Percentiles rank a stretch among this genome's conserved stretches.
phyloP scores from a whole-genome alignment of 441 rosid genomes.

The Syzygium syzygioides region DNA sequence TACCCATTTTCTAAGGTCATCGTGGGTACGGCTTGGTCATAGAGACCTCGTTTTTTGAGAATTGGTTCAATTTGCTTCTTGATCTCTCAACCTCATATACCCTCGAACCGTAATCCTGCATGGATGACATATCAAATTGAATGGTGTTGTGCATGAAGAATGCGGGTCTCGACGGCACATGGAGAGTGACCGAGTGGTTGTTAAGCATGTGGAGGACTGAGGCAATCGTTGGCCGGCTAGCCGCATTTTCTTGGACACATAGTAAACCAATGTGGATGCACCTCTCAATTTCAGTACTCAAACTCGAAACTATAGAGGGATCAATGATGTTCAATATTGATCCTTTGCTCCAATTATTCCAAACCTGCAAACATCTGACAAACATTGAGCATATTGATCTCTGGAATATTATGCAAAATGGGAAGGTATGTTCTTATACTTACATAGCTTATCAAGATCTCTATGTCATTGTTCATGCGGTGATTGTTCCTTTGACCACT shows the following conservation, averaged over 20 bases:
- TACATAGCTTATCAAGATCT: too few relatives aligned
- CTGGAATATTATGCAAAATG: not conserved
- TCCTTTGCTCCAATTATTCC: not conserved
- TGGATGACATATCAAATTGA: not conserved
- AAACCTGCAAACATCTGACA: too few relatives aligned
- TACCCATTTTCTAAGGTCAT: too few relatives aligned
- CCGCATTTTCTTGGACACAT: not conserved
- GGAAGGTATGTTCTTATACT: not conserved
- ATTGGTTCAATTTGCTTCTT: not conserved
- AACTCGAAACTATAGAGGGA: not conserved
- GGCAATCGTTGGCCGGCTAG: not conserved
- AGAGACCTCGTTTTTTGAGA: too few relatives aligned
- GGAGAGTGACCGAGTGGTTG: not conserved
- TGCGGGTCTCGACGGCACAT: not conserved
- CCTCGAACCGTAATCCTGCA: rapidly evolving
- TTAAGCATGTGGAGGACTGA: not conserved
- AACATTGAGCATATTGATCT: not conserved
- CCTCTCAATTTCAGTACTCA: rapidly evolving
- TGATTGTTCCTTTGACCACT: too few relatives aligned
- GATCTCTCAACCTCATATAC: not conserved
- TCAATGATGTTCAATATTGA: not conserved
- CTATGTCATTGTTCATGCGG: too few relatives aligned
- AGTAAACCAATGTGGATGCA: not conserved
- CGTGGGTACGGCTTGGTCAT: too few relatives aligned
- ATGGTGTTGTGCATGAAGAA: not conserved